Evolutionary conservation across 768 basidiomycete species (phyloP).

Genomic region (Russula ochroleuca): DNA sequence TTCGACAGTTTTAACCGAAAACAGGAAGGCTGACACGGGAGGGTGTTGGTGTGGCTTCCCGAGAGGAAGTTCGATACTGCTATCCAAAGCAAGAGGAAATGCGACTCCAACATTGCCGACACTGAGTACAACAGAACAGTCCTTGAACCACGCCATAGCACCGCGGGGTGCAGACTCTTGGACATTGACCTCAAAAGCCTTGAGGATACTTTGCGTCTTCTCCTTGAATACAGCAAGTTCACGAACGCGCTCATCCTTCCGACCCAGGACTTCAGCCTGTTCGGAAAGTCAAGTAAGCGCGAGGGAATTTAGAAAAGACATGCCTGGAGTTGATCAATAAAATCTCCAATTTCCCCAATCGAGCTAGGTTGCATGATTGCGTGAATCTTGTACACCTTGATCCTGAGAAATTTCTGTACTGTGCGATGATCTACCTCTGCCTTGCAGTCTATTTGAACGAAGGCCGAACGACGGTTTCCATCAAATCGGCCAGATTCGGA

Average conservation of each 20-base stretch:
- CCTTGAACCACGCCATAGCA: slow-evolving; percentile 50
- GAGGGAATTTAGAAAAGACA: slow-evolving; percentile 8
- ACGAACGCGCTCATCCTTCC: slow-evolving; percentile 67
- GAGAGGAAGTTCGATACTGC: slow-evolving; percentile 49
- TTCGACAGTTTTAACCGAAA: slow-evolving; percentile 70
- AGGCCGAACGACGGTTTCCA: slow-evolving; percentile 68
- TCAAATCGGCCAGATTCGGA: slow-evolving; percentile 45
- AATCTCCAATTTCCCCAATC: slow-evolving; percentile 85
- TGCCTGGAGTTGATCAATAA: slow-evolving; percentile 81
- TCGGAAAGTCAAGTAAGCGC: slow-evolving; percentile 27
- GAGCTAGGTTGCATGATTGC: slow-evolving; percentile 95
- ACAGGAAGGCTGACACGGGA: slow-evolving; percentile 75
- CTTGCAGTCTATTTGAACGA: slow-evolving; percentile 75
- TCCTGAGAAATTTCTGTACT: slow-evolving; percentile 38
- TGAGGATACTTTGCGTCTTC: slow-evolving; percentile 68
- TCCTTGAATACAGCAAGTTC: slow-evolving; percentile 83
- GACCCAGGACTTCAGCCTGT: slow-evolving; percentile 68
- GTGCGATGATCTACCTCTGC: slow-evolving; percentile 28
- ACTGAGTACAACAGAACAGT: slow-evolving; percentile 50
- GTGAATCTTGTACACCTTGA: slow-evolving; percentile 72
- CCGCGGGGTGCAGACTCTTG: slow-evolving; percentile 37
- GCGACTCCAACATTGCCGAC: slow-evolving; percentile 79
- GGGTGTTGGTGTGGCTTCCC: slow-evolving; percentile 39
- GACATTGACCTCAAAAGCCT: slow-evolving; percentile 66
- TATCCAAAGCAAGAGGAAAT: slow-evolving; percentile 71